phyloP scores from a whole-genome alignment of 768 basidiomycete species.

The Tephrocybe sp. region DNA sequence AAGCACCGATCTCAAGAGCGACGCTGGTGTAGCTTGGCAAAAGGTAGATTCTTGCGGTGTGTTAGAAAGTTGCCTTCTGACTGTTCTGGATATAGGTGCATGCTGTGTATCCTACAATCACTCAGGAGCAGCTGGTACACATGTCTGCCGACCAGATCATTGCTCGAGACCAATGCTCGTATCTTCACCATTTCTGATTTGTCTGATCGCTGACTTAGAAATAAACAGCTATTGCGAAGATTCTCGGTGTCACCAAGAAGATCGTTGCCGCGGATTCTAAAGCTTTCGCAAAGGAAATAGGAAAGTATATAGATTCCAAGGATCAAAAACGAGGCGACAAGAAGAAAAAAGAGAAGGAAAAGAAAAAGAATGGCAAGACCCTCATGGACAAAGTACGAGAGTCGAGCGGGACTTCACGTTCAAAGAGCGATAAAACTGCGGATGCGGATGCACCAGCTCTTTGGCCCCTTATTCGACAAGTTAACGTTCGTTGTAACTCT shows the following conservation, averaged over 20 bases:
- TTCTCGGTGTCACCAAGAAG: slow-evolving; percentile 53
- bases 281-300: slow-evolving; percentile 50
- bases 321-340: slow-evolving; percentile 54
- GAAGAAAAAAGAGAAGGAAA: slow-evolving; percentile 27
- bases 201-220: neutral
- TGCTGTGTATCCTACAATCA: slow-evolving; percentile 55
- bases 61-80: neutral
- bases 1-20: slow-evolving; percentile 51
- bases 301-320: slow-evolving; percentile 65
- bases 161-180: slow-evolving; percentile 42
- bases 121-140: slow-evolving; percentile 43
- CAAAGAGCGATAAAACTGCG: slow-evolving; percentile 17
- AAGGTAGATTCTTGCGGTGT: slow-evolving; percentile 39
- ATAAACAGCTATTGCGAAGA: slow-evolving; percentile 39
- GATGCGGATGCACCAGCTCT: slow-evolving; percentile 40
- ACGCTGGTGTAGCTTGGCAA: slow-evolving; percentile 60
- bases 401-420: slow-evolving; percentile 19
- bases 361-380: slow-evolving; percentile 34
- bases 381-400: slow-evolving; percentile 32
- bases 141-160: slow-evolving; percentile 55
- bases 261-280: slow-evolving; percentile 50
- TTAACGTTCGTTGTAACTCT: slow-evolving; percentile 54
- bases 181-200: neutral
- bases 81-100: slow-evolving; percentile 41
- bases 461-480: slow-evolving; percentile 64